Percentiles rank a stretch among this genome's conserved stretches.
phyloP scores from a whole-genome alignment of 805 yeast species.

The Spathaspora sp. region DNA sequence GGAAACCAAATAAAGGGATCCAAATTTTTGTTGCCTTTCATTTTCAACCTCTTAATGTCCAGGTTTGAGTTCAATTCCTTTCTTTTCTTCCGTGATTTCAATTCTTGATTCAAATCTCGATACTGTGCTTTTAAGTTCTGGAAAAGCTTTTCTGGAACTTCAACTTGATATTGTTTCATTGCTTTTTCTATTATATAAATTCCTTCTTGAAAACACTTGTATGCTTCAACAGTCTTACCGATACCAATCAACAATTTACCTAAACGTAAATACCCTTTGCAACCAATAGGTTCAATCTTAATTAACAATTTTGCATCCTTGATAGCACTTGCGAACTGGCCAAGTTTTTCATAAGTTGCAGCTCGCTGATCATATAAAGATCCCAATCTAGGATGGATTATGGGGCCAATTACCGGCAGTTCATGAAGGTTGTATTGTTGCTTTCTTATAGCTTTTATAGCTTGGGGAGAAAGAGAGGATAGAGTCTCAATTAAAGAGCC shows the following conservation, averaged over 20 bases:
- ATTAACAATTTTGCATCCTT: constrained; percentile 34
- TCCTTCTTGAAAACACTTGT: constrained; percentile 33
- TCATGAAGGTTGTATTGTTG: constrained; percentile 15
- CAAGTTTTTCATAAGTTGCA: constrained; percentile 45
- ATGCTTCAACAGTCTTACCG: constrained; percentile 30
- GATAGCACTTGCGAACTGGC: constrained; percentile 26
- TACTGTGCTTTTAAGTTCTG: constrained; percentile 21
- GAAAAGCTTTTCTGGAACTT: constrained; percentile 30
- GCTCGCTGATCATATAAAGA: constrained; percentile 44
- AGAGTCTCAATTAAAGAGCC: constrained; percentile 20
- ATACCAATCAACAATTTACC: constrained; percentile 30
- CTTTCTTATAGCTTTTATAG: constrained; percentile 16
- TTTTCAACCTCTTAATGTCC: background rate
- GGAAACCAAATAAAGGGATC: constrained; percentile 31
- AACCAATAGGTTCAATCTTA: constrained; percentile 38
- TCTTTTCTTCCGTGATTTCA: constrained; percentile 14
- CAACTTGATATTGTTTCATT: constrained; percentile 18
- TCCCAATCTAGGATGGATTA: constrained; percentile 34
- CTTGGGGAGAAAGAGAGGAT: constrained; percentile 10
- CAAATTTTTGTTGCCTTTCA: background rate
- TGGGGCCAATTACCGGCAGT: constrained; percentile 25
- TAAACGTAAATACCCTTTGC: constrained; percentile 47
- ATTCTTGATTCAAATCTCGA: constrained; percentile 15
- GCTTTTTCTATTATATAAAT: constrained; percentile 32
- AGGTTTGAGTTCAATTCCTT: background rate